Evolutionary conservation across 345 rosid genomes (phyloP), one percentile per base, ranked within the genome.

Genomic region (Murraya koenigii): DNA sequence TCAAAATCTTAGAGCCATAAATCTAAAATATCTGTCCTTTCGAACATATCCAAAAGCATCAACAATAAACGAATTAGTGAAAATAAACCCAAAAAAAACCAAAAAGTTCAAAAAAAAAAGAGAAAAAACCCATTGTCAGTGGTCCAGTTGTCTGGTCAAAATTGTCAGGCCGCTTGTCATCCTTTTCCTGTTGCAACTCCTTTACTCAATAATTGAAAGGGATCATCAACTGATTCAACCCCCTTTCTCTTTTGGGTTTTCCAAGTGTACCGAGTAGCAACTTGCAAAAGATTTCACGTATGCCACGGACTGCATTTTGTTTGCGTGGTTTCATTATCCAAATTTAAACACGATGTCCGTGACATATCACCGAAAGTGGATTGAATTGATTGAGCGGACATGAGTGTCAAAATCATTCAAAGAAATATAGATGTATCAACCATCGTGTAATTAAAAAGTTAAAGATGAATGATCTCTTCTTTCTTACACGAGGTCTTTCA

Each of bases 231-330:
- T 9, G n/a, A n/a, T n/a, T n/a, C n/a, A n/a, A n/a, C n/a, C 22
- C 7, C 7, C 6, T 6, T n/a, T n/a, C n/a, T 8, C 9, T 3
- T 49, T 4, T 8, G 14, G 25, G 0, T 70, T 17, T 62, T 2
- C 22, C 32, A 30, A 6, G 30, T 1, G 33, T 4, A 59, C 22
- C 6, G 10, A 26, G 33, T 1, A 59, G 14, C 36, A 20, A 62
- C 15, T 75, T 62, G 44, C 59, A 28, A 20, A 10, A 41, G 28
- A 30, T 19, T 75, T 35, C 36, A 65, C 23, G 47, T 4, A 3
- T n/a, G 7, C 20, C 44, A 23, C 44, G 59, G 36, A 33, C 70
- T 75, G 70, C 77, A 44, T 62, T 63, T 74, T 8, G 59, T 62
- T 74, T 28, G 59, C 30, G 63, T 38, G 9, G 28, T 30, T 17